These are phyloP conservation scores for Venturia effusa DNA, from an alignment of 2,329 filamentous ascomycete genomes.

Conservation along the genomic window DNA sequence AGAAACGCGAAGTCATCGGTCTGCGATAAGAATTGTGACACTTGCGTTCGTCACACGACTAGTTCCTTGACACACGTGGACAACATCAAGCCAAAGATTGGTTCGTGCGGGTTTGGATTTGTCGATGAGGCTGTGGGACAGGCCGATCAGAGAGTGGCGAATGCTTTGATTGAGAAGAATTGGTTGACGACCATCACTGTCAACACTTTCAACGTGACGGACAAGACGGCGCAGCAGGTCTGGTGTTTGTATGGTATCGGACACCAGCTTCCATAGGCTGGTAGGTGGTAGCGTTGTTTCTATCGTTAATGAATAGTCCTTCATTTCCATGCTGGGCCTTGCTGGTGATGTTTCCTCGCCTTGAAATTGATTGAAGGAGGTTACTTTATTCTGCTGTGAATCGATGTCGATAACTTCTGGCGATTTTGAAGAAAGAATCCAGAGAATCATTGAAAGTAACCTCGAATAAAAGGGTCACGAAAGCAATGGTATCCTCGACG, in stretches of 20 bases:
- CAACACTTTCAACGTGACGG: constrained; percentile 6
- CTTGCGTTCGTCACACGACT: not conserved
- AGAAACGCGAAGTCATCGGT: not conserved
- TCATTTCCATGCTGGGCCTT: no score
- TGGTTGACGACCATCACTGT: constrained; percentile 10
- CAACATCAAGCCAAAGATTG: not conserved
- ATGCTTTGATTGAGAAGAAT: constrained; percentile 9
- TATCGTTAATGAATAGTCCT: no score
- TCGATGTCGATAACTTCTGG: no score
- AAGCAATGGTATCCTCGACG: no score
- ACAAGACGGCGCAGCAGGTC: not conserved
- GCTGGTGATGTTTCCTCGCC: no score
- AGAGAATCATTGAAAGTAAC: no score
- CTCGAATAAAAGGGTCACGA: no score
- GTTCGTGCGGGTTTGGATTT: constrained; percentile 5
- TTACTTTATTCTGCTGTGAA: no score
- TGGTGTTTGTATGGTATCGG: constrained; percentile 7
- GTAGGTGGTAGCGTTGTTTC: not conserved
- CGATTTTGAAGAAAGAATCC: no score
- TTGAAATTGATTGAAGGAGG: no score
- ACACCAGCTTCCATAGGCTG: not conserved
- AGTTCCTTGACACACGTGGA: not conserved
- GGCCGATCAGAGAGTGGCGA: constrained; percentile 5
- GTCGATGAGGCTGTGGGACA: not conserved
- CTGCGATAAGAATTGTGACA: not conserved